Conservation (phyloP, 2,329 filamentous ascomycete species). For the Juglanconis juglandina region DNA sequence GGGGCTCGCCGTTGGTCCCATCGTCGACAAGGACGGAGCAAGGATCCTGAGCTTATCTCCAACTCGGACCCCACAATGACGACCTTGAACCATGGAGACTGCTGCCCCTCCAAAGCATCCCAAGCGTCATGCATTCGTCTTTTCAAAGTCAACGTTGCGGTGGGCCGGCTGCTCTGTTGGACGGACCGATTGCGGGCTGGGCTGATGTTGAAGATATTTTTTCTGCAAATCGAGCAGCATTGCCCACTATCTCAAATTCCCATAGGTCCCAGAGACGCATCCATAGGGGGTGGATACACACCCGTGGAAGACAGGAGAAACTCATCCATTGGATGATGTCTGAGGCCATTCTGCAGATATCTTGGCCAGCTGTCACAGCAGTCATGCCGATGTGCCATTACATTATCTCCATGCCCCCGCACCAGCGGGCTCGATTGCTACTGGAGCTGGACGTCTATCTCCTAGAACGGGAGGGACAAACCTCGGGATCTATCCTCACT, state of each 20-base stretch:
- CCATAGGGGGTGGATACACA: background rate
- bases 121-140: background rate
- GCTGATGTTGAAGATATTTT: background rate
- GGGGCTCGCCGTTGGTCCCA: background rate
- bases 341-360: background rate
- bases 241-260: background rate
- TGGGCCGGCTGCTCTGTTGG: background rate
- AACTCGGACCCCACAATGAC: background rate
- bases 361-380: slow-evolving; percentile 1
- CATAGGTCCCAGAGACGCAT: background rate
- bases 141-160: background rate
- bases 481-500: slow-evolving; percentile 1
- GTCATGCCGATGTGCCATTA: slow-evolving; percentile 8
- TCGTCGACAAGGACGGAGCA: background rate
- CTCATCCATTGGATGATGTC: background rate
- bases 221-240: background rate
- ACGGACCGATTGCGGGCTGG: background rate
- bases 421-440: background rate
- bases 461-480: slow-evolving; percentile 4
- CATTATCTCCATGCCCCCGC: slow-evolving; percentile 16
- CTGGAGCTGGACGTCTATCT: background rate
- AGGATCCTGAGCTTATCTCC: background rate
- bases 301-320: background rate
- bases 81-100: background rate
- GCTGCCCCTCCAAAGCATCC: background rate